phyloP scores from a whole-genome alignment of 1,284 basidiomycete species.

The Trichosporon sp. region DNA sequence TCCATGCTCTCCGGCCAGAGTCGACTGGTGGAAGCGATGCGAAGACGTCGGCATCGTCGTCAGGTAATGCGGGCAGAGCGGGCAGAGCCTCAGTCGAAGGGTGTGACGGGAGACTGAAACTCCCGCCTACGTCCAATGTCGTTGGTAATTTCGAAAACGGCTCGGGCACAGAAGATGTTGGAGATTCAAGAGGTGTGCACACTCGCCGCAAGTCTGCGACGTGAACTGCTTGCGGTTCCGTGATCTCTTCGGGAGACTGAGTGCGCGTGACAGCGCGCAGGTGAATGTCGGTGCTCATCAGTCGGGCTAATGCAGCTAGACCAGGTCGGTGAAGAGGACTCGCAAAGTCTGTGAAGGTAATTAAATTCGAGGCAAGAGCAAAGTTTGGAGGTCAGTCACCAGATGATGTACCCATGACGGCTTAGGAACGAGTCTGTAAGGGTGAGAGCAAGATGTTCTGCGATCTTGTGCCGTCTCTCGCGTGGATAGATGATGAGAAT shows the following conservation, averaged over 20 bases:
- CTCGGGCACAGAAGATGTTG: neutral
- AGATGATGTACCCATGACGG: too few species aligned
- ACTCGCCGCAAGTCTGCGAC: neutral
- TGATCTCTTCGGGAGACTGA: neutral
- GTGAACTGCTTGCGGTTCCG: neutral
- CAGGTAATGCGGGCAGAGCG: neutral
- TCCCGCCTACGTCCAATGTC: neutral
- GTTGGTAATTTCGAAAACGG: neutral
- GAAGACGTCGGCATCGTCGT: neutral
- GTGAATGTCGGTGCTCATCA: neutral
- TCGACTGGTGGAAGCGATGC: slow-evolving; percentile 36
- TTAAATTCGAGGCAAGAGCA: neutral
- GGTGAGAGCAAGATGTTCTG: too few species aligned
- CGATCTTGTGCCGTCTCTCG: neutral
- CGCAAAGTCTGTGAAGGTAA: neutral
- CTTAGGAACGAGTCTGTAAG: too few species aligned
- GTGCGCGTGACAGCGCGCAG: neutral
- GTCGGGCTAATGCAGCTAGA: neutral
- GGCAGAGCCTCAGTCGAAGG: neutral
- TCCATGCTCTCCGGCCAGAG: slow-evolving; percentile 37
- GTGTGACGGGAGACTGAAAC: neutral
- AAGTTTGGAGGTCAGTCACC: neutral
- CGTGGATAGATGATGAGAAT: neutral
- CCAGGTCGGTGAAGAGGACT: neutral
- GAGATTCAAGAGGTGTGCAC: neutral